phyloP scores from a whole-genome alignment of 106 monocot genomes.

The Ottelia alismoides region DNA sequence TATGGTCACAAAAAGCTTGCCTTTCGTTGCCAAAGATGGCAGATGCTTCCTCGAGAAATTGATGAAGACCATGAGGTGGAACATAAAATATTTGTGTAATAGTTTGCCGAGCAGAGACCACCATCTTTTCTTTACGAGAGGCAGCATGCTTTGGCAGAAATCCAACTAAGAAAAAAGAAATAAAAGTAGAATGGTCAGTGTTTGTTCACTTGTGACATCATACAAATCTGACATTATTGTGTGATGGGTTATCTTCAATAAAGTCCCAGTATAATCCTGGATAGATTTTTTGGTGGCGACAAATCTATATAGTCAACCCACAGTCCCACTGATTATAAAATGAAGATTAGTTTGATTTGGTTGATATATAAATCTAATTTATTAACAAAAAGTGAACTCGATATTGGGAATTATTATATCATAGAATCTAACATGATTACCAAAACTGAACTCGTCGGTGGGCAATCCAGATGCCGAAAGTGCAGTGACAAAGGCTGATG shows the following conservation, averaged over 20 bases:
- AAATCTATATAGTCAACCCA: not conserved
- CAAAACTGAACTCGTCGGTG: constrained; percentile 85
- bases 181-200: no score
- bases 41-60: constrained; percentile 78
- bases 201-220: no score
- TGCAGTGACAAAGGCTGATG: constrained; percentile 80
- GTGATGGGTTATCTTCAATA: not conserved
- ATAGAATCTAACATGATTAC: constrained; percentile 25
- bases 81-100: constrained; percentile 83
- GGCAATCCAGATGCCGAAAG: constrained; percentile 86
- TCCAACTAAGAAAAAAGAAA: constrained; percentile 49
- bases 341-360: no score
- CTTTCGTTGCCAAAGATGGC: constrained; percentile 74
- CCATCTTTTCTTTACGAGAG: constrained; percentile 64
- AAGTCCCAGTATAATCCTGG: not conserved
- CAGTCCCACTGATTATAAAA: not conserved
- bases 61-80: constrained; percentile 80
- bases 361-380: no score
- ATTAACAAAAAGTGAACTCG: no score
- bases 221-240: no score
- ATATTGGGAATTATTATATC: no score
- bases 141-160: constrained; percentile 85
- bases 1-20: no score
- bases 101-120: constrained; percentile 49
- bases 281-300: not conserved